Percentiles rank a stretch among this genome's conserved stretches.
Evolutionary conservation across 306 rosid genomes (phyloP).

Genomic region (Citrullus mucosospermus): DNA sequence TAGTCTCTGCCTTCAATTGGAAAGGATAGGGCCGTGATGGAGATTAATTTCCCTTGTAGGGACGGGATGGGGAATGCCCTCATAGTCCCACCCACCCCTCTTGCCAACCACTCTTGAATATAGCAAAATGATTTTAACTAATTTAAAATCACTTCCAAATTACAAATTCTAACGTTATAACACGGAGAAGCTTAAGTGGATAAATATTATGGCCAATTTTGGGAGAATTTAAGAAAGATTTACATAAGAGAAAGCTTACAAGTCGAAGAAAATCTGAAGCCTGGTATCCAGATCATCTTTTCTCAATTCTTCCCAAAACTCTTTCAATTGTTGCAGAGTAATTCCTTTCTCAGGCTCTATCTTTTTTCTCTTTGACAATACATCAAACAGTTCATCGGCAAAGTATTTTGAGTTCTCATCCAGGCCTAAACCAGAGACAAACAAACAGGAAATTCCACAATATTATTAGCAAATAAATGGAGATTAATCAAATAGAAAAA

Average conservation of each 20-base stretch:
- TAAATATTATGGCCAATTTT: neutral
- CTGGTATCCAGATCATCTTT: slow-evolving; percentile 31
- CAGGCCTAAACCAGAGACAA: slow-evolving; percentile 25
- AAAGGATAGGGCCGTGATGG: too few species aligned
- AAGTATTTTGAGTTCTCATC: slow-evolving; percentile 40
- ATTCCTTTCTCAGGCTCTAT: slow-evolving; percentile 17
- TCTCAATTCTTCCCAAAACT: slow-evolving; percentile 49
- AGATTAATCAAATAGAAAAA: neutral
- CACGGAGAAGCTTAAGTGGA: too few species aligned
- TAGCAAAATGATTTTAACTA: too few species aligned
- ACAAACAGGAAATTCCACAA: neutral
- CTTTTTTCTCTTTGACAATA: slow-evolving; percentile 31
- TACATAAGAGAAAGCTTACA: slow-evolving; percentile 16
- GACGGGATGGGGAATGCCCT: too few species aligned
- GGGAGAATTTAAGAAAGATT: neutral
- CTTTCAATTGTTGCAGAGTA: slow-evolving; percentile 15
- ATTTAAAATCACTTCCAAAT: too few species aligned
- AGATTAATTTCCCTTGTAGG: too few species aligned
- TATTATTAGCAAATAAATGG: neutral
- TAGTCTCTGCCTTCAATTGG: too few species aligned
- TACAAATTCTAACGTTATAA: too few species aligned
- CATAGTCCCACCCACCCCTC: too few species aligned
- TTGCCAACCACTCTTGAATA: too few species aligned
- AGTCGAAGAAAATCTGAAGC: slow-evolving; percentile 59
- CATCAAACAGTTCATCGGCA: slow-evolving; percentile 46